Evolutionary conservation across 495 filamentous ascomycete genomes (phyloP), one percentile per base, ranked within the genome.

Genomic region (Aspergillus panamensis): DNA sequence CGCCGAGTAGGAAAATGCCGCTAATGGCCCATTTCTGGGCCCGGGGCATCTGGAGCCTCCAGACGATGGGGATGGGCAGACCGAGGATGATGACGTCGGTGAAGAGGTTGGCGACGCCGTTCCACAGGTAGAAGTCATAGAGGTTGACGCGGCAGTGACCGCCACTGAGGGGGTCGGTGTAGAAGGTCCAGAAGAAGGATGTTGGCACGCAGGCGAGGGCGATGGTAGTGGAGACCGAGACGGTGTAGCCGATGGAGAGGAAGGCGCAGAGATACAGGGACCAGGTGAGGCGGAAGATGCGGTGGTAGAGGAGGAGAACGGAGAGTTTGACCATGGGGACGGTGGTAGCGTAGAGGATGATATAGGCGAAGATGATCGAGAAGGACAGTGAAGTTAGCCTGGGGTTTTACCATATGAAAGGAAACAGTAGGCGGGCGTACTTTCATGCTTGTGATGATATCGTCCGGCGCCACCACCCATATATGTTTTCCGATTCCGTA

Each of bases 61-160:
- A 67, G 48, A 76, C 61, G 53, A 69, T 68, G 8, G 73, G 73
- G 9, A 76, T 60, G 3, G 73, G 73, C 1, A 76, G 39, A 48
- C 60, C 63, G 6, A 76, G 47, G 32, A 76, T 71, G 8, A 68
- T 58, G 5, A 76, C 59, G 33, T 76, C 70, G 19, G 68, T 73
- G 17, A 72, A 25, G 4, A 77, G 37, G 45, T 69, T 66, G 7
- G 67, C 59, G 3, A 62, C 59, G 0, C 47, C 63, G 31, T 60
- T 59, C 52, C 60, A 56, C 10, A 62, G 17, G 31, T 62, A 62
- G 43, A 61, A 64, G 0, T 13, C 48, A 20, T 64, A 61, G 0
- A 61, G 51, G 48, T 60, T 29, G 39, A 61, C 48, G 12, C 40
- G 35, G 35, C 62, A 64, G 37, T 42, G 10, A 0, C 58, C 62